Evolutionary conservation across 1,284 basidiomycete species (phyloP), one percentile per base, ranked within the genome.

Genomic region (Singerocomus rubriflavus): DNA sequence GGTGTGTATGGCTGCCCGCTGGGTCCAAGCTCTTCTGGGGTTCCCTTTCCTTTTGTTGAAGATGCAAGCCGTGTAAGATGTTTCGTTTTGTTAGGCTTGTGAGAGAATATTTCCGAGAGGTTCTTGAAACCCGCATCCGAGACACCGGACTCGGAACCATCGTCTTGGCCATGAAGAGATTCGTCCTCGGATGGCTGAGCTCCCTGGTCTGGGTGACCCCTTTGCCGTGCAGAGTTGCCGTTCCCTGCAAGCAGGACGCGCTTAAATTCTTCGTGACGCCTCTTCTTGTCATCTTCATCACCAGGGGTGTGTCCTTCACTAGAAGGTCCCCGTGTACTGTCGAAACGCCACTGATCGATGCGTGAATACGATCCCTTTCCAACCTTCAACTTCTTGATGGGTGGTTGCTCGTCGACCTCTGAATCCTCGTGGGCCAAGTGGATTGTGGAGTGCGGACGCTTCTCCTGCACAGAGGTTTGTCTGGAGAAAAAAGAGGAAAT

Each of bases 1-100:
- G 89, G 88, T 2, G 93, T 94, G 66, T 90, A 96, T 2, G 84
- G 61, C 66, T 84, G 63, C 0, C 92, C 93, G 56, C 84, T 84
- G 0, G 91, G 89, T 0, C 91, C 92, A 13, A 90, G 57, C 46
- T 79, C 78, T 48, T 76, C 76, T 13, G 63, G 63, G 51, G 72
- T 71, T 65, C 76, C 77, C 53, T 68, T 68, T 57, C 34, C 50
- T 43, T 49, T 70, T 72, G 35, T 60, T 54, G 56, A 51, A 27
- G 52, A 38, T 46, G 41, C 38, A 6, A 41, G n/a, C n/a, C 51
- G 49, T 33, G 46, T 17, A 66, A 75, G 67, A 31, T 58, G 50
- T 46, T 68, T 71, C 54, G 57, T 50, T 48, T 69, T 73, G 25
- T 37, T 48, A 26, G 57, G 43, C 54, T 72, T 74, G 51, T 68